These are phyloP conservation scores for Stygiomarasmius scandens DNA, from an alignment of 1,284 basidiomycete genomes.

Conservation along the genomic window DNA sequence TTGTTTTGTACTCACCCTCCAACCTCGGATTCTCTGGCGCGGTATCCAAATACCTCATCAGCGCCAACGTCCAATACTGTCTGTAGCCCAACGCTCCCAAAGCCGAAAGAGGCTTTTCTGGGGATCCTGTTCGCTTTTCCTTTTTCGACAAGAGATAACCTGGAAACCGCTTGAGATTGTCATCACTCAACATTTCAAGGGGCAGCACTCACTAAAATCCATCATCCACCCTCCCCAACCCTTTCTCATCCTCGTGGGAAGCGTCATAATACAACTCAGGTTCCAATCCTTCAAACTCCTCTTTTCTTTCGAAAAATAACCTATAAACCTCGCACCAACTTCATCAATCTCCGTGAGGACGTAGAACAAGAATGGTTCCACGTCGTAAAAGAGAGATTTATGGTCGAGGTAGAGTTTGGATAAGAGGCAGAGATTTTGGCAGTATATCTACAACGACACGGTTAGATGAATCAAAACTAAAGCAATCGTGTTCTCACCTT, in stretches of 20 bases:
- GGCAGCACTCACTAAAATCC: constrained; percentile 89
- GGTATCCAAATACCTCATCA: constrained; percentile 80
- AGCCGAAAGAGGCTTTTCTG: constrained; percentile 91
- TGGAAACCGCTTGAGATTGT: constrained; percentile 40
- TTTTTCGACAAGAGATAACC: constrained; percentile 97
- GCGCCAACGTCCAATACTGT: constrained; percentile 93
- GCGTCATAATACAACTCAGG: constrained; percentile 99
- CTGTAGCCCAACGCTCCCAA: constrained; percentile 91
- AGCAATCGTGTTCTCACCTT: constrained; percentile 57
- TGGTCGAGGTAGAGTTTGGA: constrained; percentile 99
- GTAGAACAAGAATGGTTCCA: constrained; percentile 99
- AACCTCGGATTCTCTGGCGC: constrained; percentile 65
- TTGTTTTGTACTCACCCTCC: constrained; percentile 78
- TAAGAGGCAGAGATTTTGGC: constrained; percentile 97
- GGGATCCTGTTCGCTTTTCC: constrained; percentile 85
- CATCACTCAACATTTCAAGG: too few species aligned
- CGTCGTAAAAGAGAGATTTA: constrained; percentile 99
- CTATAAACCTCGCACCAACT: constrained; percentile 90
- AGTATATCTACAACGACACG: constrained; percentile 76
- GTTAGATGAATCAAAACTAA: constrained; percentile 7
- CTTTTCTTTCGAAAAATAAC: constrained; percentile 99
- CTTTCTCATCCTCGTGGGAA: constrained; percentile 92
- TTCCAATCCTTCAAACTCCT: constrained; percentile 94
- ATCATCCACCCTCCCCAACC: constrained; percentile 96
- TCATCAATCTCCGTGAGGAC: constrained; percentile 95